Conservation (phyloP, 2,329 filamentous ascomycete genomes). For the Hypocreales sp. region DNA sequence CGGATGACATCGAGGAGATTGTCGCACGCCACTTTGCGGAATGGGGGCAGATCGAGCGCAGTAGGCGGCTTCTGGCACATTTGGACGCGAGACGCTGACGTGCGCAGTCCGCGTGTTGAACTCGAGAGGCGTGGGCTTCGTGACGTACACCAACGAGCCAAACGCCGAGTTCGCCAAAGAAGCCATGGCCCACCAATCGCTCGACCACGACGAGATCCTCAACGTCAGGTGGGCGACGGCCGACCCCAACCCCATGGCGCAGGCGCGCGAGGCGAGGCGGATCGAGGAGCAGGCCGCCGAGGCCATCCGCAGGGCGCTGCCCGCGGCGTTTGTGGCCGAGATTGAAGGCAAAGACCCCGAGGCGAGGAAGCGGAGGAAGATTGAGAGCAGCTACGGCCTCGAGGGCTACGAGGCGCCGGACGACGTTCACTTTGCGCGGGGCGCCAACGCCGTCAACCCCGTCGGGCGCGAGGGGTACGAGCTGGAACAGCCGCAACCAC, state of each 20-base stretch:
- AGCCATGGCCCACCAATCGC: conserved; percentile 85
- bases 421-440: conserved; percentile 79
- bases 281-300: conserved; percentile 96
- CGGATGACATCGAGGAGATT: conserved; percentile 92
- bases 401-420: conserved; percentile 90
- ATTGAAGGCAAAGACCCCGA: conserved; percentile 84
- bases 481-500: conserved; percentile 43
- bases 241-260: conserved; percentile 88
- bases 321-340: conserved; percentile 81
- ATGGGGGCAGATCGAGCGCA: conserved; percentile 86
- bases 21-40: conserved; percentile 91
- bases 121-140: conserved; percentile 77
- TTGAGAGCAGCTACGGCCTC: conserved; percentile 78
- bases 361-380: conserved; percentile 72
- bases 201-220: conserved; percentile 83
- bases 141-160: conserved; percentile 84
- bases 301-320: conserved; percentile 74
- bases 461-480: conserved; percentile 43
- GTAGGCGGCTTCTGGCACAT: too few species aligned
- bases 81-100: too few species aligned
- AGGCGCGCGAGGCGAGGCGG: conserved; percentile 74
- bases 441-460: conserved; percentile 51
- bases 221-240: conserved; percentile 97
- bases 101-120: conserved; percentile 63
- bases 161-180: conserved; percentile 87